Conservation (phyloP, 306 rosid species). For the Quercus variabilis region DNA sequence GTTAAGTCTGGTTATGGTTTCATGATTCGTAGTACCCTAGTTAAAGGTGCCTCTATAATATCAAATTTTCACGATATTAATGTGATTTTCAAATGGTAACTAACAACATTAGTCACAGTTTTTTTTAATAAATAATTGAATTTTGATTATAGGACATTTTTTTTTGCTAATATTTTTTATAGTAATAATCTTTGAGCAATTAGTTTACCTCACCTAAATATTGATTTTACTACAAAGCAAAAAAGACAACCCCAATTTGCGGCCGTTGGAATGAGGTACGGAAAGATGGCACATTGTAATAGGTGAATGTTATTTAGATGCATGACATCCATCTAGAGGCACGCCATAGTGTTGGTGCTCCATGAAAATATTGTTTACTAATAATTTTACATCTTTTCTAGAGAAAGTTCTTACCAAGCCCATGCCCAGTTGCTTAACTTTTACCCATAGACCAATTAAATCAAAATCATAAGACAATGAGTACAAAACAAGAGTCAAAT, state of each 20-base stretch:
- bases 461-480: constrained; percentile 29
- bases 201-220: neutral
- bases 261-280: neutral
- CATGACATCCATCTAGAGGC: neutral
- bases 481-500: constrained; percentile 44
- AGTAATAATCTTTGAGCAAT: neutral
- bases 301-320: neutral
- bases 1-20: too few species aligned
- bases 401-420: neutral
- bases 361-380: neutral
- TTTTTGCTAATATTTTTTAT: too few species aligned
- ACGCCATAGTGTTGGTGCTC: neutral
- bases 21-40: too few species aligned
- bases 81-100: too few species aligned
- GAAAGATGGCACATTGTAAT: neutral
- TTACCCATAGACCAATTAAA: constrained; percentile 2
- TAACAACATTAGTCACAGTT: too few species aligned
- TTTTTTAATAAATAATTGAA: too few species aligned
- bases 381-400: neutral
- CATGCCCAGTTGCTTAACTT: constrained; percentile 21
- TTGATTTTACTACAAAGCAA: neutral
- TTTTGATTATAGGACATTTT: too few species aligned
- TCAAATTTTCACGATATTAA: too few species aligned
- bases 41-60: too few species aligned
- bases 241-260: neutral